These are phyloP conservation scores for Aspergillus steynii DNA, from an alignment of 495 filamentous ascomycete species.

Conservation along the genomic window DNA sequence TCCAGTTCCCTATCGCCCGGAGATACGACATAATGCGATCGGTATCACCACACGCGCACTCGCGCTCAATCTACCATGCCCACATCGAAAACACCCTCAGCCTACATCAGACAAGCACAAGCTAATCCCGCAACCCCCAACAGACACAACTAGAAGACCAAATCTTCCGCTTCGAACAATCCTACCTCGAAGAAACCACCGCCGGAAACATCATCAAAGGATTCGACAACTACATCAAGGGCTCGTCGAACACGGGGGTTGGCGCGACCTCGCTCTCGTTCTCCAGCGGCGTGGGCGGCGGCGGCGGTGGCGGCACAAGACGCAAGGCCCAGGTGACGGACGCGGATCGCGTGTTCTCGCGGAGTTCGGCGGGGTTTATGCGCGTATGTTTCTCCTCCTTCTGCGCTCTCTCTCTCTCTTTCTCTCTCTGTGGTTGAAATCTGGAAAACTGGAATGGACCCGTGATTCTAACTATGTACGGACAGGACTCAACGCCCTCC, in stretches of 20 bases:
- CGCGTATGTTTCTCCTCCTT: slow-evolving; percentile 34
- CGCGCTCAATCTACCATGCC: neutral
- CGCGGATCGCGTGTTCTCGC: slow-evolving; percentile 51
- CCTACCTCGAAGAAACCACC: slow-evolving; percentile 88
- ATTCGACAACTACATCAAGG: slow-evolving; percentile 97
- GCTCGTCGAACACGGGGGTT: slow-evolving; percentile 49
- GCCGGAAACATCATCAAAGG: slow-evolving; percentile 94
- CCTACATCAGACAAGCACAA: neutral
- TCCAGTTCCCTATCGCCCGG: slow-evolving; percentile 3
- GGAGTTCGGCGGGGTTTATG: slow-evolving; percentile 54
- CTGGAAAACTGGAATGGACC: neutral
- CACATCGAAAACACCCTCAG: neutral
- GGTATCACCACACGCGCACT: neutral
- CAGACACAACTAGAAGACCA: slow-evolving; percentile 72
- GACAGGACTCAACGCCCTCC: slow-evolving; percentile 51
- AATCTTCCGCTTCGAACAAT: slow-evolving; percentile 80
- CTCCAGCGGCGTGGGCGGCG: slow-evolving; percentile 28
- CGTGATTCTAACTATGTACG: neutral
- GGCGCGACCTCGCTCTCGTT: slow-evolving; percentile 47
- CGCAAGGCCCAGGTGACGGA: slow-evolving; percentile 52
- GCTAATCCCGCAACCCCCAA: neutral
- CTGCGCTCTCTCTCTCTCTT: slow-evolving; percentile 3
- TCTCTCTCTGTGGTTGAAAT: neutral
- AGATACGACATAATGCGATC: neutral
- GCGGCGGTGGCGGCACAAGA: slow-evolving; percentile 25